phyloP scores from a whole-genome alignment of 495 filamentous ascomycete genomes.

The Sordaria brevicollis region DNA sequence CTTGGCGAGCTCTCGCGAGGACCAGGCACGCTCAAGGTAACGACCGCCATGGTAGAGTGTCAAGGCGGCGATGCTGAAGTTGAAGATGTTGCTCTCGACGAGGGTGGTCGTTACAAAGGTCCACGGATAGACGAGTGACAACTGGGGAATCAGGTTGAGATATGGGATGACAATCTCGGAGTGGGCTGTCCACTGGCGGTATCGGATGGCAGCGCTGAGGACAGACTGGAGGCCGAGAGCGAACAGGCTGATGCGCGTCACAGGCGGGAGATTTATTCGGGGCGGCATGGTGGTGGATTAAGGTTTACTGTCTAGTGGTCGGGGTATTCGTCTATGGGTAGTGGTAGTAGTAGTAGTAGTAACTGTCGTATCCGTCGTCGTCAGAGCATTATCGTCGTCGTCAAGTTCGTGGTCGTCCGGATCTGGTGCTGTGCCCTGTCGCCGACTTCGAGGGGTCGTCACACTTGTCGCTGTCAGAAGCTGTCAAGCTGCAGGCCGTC shows the following conservation, averaged over 20 bases:
- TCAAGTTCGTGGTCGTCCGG: background rate
- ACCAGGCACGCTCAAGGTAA: conserved; percentile 94
- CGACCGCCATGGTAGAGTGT: conserved; percentile 89
- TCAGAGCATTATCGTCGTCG: background rate
- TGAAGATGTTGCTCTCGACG: conserved; percentile 89
- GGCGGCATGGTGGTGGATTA: conserved; percentile 53
- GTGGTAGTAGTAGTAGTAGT: background rate
- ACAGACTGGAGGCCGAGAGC: conserved; percentile 65
- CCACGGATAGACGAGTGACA: conserved; percentile 84
- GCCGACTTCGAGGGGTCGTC: background rate
- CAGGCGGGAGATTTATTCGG: conserved; percentile 83
- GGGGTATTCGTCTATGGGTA: background rate
- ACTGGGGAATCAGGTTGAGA: conserved; percentile 74
- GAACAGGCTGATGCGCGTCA: conserved; percentile 73
- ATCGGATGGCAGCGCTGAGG: conserved; percentile 69
- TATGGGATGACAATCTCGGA: conserved; percentile 64
- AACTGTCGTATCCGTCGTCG: background rate
- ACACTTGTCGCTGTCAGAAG: background rate
- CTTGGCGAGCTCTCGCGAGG: conserved; percentile 82
- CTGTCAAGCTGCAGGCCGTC: background rate
- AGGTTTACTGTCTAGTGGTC: conserved; percentile 4
- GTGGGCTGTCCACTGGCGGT: conserved; percentile 47
- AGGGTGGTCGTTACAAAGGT: conserved; percentile 78
- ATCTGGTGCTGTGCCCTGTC: background rate
- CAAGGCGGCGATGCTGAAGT: conserved; percentile 63